Evolutionary conservation across 2,329 filamentous ascomycete species (phyloP), one percentile per base, ranked within the genome.

Genomic region (Talaromyces sp.): DNA sequence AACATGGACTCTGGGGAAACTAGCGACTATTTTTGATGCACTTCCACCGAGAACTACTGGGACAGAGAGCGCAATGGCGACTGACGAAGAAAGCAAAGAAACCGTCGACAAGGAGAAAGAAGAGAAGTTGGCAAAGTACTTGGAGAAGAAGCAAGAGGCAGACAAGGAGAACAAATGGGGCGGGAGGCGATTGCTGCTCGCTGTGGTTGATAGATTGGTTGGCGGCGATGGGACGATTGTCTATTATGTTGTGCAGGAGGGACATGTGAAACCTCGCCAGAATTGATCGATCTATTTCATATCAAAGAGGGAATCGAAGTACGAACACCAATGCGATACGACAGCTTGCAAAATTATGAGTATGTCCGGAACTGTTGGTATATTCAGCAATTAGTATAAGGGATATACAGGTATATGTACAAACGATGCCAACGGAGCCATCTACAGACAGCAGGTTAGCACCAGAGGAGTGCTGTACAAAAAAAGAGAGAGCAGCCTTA

Each of bases 171-270:
- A 76, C 56, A 76, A 80, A 69, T 79, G 79, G 75, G 80, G 80
- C 64, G 74, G 77, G 36, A 88, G 88, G 76, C 77, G 86, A 58
- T 72, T 87, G 15, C 69, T 89, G 31, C 73, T 89, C 63, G 85
- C 84, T 5, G 86, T 87, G 69, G 77, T 86, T 61, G 82, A 87
- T 71, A 74, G 76, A 66, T 74, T 74, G 2, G 76, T 77, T 72
- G 80, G 80, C 36, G 80, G 80, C 7, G 87, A 89, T 72, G 87
- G 86, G 49, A 89, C 87, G 1, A 81, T 89, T 34, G 85, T 87
- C 43, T 89, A 89, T 73, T 89, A 89, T 72, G 82, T 89, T 68
- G 80, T 88, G 58, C 85, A 88, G 70, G 86, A 89, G 72, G 87
- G 86, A 4, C 81, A 86, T 61, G 85, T 89, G 31, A 89, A 89